A percentile compares a stretch with the other conserved stretches of the same genome.
Conservation (phyloP, 139 green algal genomes). For the Chlorella ohadii region DNA sequence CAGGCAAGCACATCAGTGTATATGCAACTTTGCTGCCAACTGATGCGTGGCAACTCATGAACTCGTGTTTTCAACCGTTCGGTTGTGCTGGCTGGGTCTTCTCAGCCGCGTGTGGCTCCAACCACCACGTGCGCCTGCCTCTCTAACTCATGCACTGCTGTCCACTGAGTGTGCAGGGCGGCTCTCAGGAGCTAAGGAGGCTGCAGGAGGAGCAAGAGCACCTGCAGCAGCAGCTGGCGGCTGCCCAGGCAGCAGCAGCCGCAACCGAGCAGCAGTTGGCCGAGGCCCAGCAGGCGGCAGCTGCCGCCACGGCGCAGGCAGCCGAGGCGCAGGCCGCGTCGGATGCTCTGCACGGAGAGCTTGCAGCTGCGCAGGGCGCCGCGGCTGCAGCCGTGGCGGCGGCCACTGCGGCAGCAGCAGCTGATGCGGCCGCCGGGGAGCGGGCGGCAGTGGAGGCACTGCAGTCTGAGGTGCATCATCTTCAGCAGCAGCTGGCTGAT, state of each 20-base stretch:
- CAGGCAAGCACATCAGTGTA: background rate
- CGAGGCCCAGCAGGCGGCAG: background rate
- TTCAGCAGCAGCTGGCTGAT: conserved; percentile 19
- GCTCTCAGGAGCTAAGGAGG: background rate
- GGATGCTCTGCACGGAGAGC: background rate
- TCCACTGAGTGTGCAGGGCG: conserved; percentile 19
- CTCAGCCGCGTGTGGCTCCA: too few species aligned
- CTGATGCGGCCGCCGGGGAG: background rate
- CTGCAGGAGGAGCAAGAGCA: conserved; percentile 33
- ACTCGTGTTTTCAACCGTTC: too few species aligned
- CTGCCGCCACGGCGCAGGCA: background rate
- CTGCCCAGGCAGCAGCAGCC: background rate
- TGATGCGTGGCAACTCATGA: too few species aligned
- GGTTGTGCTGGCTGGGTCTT: too few species aligned
- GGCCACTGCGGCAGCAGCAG: background rate
- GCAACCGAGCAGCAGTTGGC: background rate
- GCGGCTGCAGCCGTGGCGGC: background rate
- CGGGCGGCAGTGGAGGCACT: background rate
- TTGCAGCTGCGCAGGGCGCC: background rate
- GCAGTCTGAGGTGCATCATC: background rate
- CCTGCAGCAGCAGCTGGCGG: conserved; percentile 7
- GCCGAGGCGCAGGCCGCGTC: background rate
- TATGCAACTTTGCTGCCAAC: too few species aligned
- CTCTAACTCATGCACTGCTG: too few species aligned
- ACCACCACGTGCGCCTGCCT: too few species aligned